Conservation (phyloP, 2,329 filamentous ascomycete genomes). For the Fusarium paranaense region DNA sequence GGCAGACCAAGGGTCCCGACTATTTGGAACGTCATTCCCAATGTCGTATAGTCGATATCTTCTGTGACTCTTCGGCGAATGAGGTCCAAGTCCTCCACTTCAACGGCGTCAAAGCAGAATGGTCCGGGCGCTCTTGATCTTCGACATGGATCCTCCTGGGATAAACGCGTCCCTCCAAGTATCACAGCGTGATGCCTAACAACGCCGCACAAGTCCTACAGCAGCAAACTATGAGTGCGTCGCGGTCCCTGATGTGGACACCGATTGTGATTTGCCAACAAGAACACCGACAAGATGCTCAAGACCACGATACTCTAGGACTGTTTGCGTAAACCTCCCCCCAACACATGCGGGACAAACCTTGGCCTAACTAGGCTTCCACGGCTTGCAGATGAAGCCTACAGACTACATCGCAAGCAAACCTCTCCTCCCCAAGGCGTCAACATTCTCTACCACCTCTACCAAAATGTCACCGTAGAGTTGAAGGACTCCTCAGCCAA, state of each 20-base stretch:
- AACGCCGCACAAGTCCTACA: not conserved
- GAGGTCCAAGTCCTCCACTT: not conserved
- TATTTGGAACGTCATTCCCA: not conserved
- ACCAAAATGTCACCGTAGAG: not conserved
- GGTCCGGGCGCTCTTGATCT: not conserved
- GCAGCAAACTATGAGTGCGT: not conserved
- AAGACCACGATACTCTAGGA: not conserved
- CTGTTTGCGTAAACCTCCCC: not conserved
- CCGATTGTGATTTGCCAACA: not conserved
- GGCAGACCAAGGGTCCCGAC: not conserved
- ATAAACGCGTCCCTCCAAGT: not conserved
- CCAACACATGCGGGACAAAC: not conserved
- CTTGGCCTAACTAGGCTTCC: not conserved
- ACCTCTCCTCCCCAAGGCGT: slow-evolving; percentile 4
- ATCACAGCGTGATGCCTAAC: not conserved
- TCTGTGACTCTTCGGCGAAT: not conserved
- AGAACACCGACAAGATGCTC: not conserved
- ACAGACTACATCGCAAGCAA: not conserved
- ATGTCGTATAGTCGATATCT: not conserved
- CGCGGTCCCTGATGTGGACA: not conserved
- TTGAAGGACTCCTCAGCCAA: not conserved
- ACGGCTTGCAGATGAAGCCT: not conserved
- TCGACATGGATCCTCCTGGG: not conserved
- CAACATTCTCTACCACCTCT: slow-evolving; percentile 7
- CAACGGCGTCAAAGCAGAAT: not conserved